Conservation (phyloP, 2,329 filamentous ascomycete species). For the Diaporthe velutina region DNA sequence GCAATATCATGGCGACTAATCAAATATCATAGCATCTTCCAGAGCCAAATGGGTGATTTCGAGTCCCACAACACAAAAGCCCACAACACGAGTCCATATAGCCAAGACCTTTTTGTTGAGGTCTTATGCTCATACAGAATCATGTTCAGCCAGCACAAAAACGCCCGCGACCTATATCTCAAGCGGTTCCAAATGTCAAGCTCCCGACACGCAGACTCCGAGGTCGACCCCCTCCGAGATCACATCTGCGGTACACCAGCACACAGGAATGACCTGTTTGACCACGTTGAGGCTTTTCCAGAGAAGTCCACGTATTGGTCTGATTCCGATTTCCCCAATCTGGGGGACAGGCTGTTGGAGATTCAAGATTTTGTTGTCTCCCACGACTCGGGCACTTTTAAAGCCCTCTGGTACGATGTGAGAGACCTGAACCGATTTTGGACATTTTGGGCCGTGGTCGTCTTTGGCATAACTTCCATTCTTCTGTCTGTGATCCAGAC, state of each 20-base stretch:
- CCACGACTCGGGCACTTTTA: background rate
- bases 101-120: background rate
- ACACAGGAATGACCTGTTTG: background rate
- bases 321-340: background rate
- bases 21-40: background rate
- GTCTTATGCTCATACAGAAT: background rate
- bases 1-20: background rate
- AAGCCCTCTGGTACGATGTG: background rate
- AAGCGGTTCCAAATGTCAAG: background rate
- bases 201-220: background rate
- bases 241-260: background rate
- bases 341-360: background rate
- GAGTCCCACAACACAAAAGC: background rate
- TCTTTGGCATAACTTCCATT: background rate
- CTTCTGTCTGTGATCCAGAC: background rate
- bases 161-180: background rate
- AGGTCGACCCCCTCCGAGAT: background rate
- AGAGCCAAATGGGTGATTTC: background rate
- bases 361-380: background rate
- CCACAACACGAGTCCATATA: background rate
- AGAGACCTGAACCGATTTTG: background rate
- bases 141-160: background rate
- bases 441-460: background rate
- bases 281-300: background rate
- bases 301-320: background rate